Evolutionary conservation across 2,329 filamentous ascomycete genomes (phyloP), one percentile per base, ranked within the genome.

Genomic region (Curvularia spicifera): DNA sequence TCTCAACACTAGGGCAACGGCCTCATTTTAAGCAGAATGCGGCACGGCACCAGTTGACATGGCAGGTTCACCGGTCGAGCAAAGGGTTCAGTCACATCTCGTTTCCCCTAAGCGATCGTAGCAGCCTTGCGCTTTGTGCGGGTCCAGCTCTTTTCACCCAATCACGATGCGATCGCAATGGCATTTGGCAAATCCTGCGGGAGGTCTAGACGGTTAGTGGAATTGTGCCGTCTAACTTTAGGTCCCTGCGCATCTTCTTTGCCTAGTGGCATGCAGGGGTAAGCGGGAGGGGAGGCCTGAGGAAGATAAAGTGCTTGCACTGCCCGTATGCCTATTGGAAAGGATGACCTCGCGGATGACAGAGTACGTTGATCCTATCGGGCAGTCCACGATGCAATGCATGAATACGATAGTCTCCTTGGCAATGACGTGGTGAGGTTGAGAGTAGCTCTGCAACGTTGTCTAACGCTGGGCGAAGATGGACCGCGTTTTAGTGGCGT

Each of bases 11-110:
- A 65, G 60, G 69, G 65, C 47, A 46, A 43, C 55, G 46, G 48
- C 37, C 51, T 62, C 54, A 65, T 66, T 65, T 68, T 72, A 71
- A 71, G 35, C 59, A 59, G 44, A 52, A 57, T 39, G 29, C 62
- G 56, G 49, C 57, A 56, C 45, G 40, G 58, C 59, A 53, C 60
- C 57, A 31, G 54, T 42, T 48, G 59, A 51, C 59, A 63, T 45
- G 58, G 49, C 60, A 45, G 47, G 56, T 62, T 70, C 65, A 69
- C 66, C 65, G 67, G 67, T 69, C 52, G 35, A 47, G 52, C 46
- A 47, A 55, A 51, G 46, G 43, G 33, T 44, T 53, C 49, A 65
- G 60, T 61, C 57, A 61, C 54, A 63, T 65, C 54, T 61, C 57
- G 55, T 61, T 68, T 57, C 52, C 50, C 50, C 51, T 64, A 65